These are phyloP conservation scores for Xerocomus subilludens DNA, from an alignment of 1,284 basidiomycete species.

Conservation along the genomic window DNA sequence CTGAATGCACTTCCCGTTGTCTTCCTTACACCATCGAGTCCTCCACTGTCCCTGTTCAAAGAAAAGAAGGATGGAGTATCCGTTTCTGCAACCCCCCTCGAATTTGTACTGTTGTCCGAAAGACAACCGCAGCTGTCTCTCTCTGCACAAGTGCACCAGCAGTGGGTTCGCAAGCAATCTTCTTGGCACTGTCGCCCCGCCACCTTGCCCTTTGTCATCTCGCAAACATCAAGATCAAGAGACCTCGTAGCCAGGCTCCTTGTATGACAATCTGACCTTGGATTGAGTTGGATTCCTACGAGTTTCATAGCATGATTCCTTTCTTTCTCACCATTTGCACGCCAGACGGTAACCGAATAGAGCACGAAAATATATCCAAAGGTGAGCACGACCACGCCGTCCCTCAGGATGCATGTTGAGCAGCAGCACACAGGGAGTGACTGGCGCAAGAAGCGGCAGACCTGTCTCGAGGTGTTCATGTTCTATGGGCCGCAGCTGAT, in stretches of 20 bases:
- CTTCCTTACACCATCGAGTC: conserved; percentile 61
- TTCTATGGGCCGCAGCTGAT: conserved; percentile 69
- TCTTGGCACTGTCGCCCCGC: conserved; percentile 28
- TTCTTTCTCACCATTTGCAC: conserved; percentile 6
- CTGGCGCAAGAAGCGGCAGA: neutral
- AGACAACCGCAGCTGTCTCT: conserved; percentile 68
- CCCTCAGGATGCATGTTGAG: conserved; percentile 1
- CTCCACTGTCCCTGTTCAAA: conserved; percentile 56
- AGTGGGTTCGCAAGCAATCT: conserved; percentile 68
- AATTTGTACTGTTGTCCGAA: conserved; percentile 39
- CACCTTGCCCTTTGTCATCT: neutral
- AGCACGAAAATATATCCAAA: conserved; percentile 24
- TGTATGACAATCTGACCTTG: conserved; percentile 28
- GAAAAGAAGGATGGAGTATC: conserved; percentile 50
- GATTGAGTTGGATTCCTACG: conserved; percentile 3
- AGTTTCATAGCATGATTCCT: neutral
- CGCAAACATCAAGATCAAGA: conserved; percentile 23
- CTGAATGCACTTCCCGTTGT: conserved; percentile 86
- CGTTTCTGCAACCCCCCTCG: conserved; percentile 46
- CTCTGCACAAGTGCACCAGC: conserved; percentile 69
- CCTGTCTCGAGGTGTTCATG: conserved; percentile 37
- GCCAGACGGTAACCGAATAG: neutral
- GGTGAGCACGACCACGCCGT: conserved; percentile 25
- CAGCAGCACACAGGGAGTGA: neutral
- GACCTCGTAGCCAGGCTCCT: neutral